A percentile compares a stretch with the other conserved stretches of the same genome.
These are phyloP conservation scores for Fusarium sp. DNA, from an alignment of 2,329 filamentous ascomycete species.

Conservation along the genomic window DNA sequence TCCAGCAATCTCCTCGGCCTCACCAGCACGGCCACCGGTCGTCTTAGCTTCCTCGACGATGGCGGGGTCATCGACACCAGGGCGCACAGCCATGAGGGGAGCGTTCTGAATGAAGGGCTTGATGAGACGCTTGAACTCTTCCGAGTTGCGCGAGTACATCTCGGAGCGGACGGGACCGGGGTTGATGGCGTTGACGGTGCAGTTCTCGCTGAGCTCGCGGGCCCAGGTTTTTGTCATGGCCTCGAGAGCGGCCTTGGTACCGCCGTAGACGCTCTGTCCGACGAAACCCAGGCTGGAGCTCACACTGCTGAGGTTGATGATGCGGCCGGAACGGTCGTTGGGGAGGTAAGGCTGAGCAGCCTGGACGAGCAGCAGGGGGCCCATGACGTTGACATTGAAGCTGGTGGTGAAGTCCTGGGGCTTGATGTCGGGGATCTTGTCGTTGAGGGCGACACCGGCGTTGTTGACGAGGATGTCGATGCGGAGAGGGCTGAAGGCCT, in stretches of 20 bases:
- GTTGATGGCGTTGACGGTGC: slow-evolving; percentile 66
- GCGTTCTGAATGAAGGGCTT: slow-evolving; percentile 47
- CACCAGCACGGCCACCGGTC: slow-evolving; percentile 41
- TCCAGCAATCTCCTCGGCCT: slow-evolving; percentile 42
- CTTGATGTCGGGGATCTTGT: slow-evolving; percentile 69
- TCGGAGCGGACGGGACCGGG: slow-evolving; percentile 64
- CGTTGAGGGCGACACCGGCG: slow-evolving; percentile 76
- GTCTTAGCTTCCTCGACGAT: slow-evolving; percentile 45
- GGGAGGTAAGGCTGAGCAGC: slow-evolving; percentile 77
- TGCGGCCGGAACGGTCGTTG: slow-evolving; percentile 71
- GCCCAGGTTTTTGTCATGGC: slow-evolving; percentile 68
- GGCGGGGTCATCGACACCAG: slow-evolving; percentile 40
- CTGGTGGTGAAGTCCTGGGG: slow-evolving; percentile 74
- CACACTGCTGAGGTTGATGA: slow-evolving; percentile 65
- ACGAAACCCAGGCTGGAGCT: slow-evolving; percentile 61
- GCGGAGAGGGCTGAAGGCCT: slow-evolving; percentile 41
- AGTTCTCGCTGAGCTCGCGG: slow-evolving; percentile 62
- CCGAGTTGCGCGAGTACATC: slow-evolving; percentile 56
- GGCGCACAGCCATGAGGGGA: slow-evolving; percentile 41
- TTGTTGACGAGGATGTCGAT: slow-evolving; percentile 84
- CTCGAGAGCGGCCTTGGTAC: slow-evolving; percentile 66
- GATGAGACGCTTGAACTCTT: slow-evolving; percentile 45
- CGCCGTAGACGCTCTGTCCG: slow-evolving; percentile 64
- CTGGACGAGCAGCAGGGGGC: slow-evolving; percentile 81
- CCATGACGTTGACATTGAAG: slow-evolving; percentile 83